phyloP scores from a whole-genome alignment of 2,329 filamentous ascomycete species.

The Monosporascus cannonballus region DNA sequence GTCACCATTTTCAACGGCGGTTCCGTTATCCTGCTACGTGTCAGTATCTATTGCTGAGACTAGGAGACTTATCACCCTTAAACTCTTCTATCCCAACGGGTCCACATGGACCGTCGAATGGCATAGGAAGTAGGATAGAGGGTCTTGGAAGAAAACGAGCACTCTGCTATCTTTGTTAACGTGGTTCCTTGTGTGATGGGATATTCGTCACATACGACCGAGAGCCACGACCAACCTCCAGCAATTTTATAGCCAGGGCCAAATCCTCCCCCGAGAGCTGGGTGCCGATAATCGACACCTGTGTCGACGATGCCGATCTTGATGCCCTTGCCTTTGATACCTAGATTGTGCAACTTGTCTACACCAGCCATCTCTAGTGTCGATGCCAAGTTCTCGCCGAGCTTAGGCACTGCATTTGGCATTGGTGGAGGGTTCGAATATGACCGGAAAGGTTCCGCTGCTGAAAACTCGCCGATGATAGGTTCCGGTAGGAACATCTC shows the following conservation, averaged over 20 bases:
- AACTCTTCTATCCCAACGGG: no score
- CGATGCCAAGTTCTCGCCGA: constrained; percentile 5
- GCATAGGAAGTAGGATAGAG: no score
- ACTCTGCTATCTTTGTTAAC: no score
- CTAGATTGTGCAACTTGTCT: constrained; percentile 9
- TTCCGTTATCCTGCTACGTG: constrained; percentile 5
- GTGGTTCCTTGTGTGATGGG: no score
- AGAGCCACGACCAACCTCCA: constrained; percentile 8
- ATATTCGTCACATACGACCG: background rate
- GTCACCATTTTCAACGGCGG: constrained; percentile 4
- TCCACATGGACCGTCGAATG: no score
- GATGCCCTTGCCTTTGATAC: constrained; percentile 10
- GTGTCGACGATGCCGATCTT: constrained; percentile 14
- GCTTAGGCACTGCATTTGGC: constrained; percentile 4
- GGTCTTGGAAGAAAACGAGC: no score
- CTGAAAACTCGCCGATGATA: background rate
- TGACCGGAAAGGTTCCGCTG: constrained; percentile 2
- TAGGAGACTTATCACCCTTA: no score
- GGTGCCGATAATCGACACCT: constrained; percentile 11
- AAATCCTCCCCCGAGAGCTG: constrained; percentile 8
- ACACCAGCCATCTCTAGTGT: constrained; percentile 10
- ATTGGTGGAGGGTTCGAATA: constrained; percentile 6
- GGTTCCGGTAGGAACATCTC: constrained; percentile 6
- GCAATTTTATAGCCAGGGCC: constrained; percentile 11
- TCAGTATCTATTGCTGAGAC: no score